These are phyloP conservation scores for Eimeria sp. DNA, from an alignment of 169 alveolate species.

Conservation along the genomic window DNA sequence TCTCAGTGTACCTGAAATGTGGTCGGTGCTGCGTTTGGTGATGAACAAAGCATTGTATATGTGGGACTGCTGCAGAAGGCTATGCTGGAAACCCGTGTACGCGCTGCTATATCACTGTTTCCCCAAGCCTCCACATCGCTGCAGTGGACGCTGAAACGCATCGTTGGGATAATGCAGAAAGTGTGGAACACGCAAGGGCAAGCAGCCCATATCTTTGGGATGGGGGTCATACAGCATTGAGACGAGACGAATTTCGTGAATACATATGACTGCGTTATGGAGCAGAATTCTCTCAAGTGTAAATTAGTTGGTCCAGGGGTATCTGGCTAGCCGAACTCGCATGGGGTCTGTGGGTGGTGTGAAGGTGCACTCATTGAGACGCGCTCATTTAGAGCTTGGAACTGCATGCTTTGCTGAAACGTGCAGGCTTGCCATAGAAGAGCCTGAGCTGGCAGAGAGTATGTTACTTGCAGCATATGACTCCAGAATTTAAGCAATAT, in stretches of 20 bases:
- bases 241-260: neutral
- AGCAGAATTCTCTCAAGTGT: neutral
- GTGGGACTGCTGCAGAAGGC: neutral
- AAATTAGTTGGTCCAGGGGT: too few relatives aligned
- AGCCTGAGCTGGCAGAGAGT: too few relatives aligned
- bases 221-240: neutral
- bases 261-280: neutral
- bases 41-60: neutral
- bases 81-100: neutral
- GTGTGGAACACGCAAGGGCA: neutral
- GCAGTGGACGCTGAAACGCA: neutral
- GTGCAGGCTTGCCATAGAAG: too few relatives aligned
- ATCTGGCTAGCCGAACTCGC: too few relatives aligned
- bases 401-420: too few relatives aligned
- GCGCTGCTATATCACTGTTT: neutral
- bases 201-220: neutral
- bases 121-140: neutral
- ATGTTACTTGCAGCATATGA: too few relatives aligned
- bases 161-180: neutral
- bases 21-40: neutral
- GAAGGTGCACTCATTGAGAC: too few relatives aligned
- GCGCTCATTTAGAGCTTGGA: too few relatives aligned
- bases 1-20: neutral
- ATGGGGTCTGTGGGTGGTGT: too few relatives aligned
- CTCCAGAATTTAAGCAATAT: too few relatives aligned